Evolutionary conservation across 805 yeast species (phyloP), one percentile per base, ranked within the genome.

Genomic region (Saccharomycopsis fermentans): DNA sequence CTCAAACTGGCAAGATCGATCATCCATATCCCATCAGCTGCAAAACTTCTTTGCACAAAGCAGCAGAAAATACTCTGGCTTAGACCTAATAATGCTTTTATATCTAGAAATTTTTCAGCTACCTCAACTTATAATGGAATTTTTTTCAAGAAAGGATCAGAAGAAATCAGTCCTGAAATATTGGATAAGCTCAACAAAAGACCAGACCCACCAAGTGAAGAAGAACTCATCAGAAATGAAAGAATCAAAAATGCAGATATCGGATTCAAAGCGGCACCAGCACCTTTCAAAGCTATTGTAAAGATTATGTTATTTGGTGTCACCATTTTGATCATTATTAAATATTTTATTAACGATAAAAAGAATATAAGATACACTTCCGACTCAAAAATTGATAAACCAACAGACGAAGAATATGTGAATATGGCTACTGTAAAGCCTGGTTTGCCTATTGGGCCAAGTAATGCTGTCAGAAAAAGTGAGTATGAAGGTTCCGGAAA

Each of bases 401-500:
- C 52, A 12, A 6, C 48, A n/a, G 21, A 54, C 5, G 48, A 67
- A 37, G 72, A 73, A 52, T 70, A 68, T 59, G 64, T 62, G 32
- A 71, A 74, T 60, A 65, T 70, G 26, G 74, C 79, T 1, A 69
- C 69, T 52, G 69, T 73, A 12, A 76, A 77, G 62, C 87, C 86
- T 0, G 87, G 87, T 0, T 77, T 81, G 56, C 85, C 85, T 11
- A 71, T 68, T 52, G 68, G 71, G 16, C 73, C 71, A 1, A 67
- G 69, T 5, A 66, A 65, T 26, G 72, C 70, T 24, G 65, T 70
- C 51, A 72, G 90, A 61, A 81, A 82, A 62, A 80, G 85, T 56
- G 82, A 79, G 65, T 87, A 77, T 66, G 87, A 84, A 64, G 92
- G 90, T 4, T 76, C 85, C 0, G 88, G 89, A 0, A 73, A 73